Base-by-base conservation (phyloP, 2,329 filamentous ascomycete species). In the Achaetomium macrosporum region DNA sequence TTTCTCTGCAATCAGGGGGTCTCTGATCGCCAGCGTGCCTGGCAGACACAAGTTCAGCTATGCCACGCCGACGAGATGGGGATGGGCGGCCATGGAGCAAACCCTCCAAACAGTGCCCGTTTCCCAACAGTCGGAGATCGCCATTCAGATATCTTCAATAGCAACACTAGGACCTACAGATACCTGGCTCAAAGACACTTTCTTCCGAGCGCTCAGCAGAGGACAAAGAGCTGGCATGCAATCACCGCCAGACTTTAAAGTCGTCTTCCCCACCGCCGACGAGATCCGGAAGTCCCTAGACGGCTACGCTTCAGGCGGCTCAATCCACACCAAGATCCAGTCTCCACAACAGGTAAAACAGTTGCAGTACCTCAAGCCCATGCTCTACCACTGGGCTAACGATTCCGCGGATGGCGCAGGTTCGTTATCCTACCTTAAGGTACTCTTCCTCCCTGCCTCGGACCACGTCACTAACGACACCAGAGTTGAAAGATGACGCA, bases 291-390 rank as follows among this genome's bases (percentile, higher is more conserved):
- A 73, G 39, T 91, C 85, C 0, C 66, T 95, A 0, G 85, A 90
- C 62, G 90, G 90, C 6, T 95, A 95, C 64, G 68, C 63, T 2
- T 88, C 88, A 0, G 90, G 90, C 0, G 78, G 70, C 1, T 92
- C 89, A 0, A 93, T 96, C 51, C 90, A 95, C 64, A 88, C 84
- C 62, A 93, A 90, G 64, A 81, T 84, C 2, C 79, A 88, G 59
- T 88, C 83, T 1, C 60, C 76, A 2, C 76, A 85, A 15, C 89
- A 95, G 63, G 73, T 77, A 30, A 88, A 86, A 58, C 90, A 95
- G 66, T 73, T 95, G 0, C 69, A 77, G 31, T 91, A 90, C 59
- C 67, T 96, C 54, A 78, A 75, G 3, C 86, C 86, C 0, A 68
- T 88, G 2, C 72, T 95, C 17, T 81, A 82, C 59, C 87, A 89